Evolutionary conservation across 2,329 filamentous ascomycete species (phyloP).

Genomic region (Phyllosticta ampelicida): DNA sequence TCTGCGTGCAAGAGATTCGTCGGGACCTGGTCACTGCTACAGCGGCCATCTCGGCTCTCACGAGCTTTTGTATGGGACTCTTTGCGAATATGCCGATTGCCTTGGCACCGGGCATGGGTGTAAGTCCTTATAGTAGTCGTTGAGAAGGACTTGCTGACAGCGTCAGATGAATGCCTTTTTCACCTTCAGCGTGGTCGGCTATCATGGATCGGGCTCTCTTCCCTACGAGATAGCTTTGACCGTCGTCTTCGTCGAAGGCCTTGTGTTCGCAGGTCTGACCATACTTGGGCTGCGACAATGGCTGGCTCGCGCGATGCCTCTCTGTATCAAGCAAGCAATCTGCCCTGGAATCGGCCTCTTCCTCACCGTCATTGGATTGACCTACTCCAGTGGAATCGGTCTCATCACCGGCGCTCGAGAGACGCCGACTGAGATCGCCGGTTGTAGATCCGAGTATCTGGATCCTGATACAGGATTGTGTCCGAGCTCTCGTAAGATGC

Average conservation of each 20-base stretch:
- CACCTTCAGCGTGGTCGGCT: slow-evolving; percentile 69
- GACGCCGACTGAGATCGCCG: slow-evolving; percentile 65
- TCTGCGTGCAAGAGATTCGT: slow-evolving; percentile 54
- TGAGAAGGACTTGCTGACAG: slow-evolving; percentile 1
- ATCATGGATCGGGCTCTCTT: slow-evolving; percentile 61
- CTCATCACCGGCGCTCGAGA: slow-evolving; percentile 56
- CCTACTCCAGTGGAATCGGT: slow-evolving; percentile 74
- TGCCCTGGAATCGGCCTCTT: slow-evolving; percentile 80
- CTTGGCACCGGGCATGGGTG: slow-evolving; percentile 63
- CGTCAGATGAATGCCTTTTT: slow-evolving; percentile 70
- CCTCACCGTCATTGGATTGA: slow-evolving; percentile 63
- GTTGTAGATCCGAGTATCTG: slow-evolving; percentile 49
- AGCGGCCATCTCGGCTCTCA: slow-evolving; percentile 67
- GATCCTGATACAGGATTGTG: slow-evolving; percentile 46
- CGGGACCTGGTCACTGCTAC: slow-evolving; percentile 77
- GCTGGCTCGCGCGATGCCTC: slow-evolving; percentile 69
- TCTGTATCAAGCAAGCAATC: slow-evolving; percentile 77
- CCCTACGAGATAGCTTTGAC: slow-evolving; percentile 69
- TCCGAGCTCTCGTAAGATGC: slow-evolving; percentile 60
- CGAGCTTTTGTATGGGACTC: slow-evolving; percentile 74
- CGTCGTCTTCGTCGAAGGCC: slow-evolving; percentile 80
- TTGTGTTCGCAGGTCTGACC: slow-evolving; percentile 72
- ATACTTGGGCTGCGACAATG: slow-evolving; percentile 62
- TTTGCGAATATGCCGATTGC: slow-evolving; percentile 72
- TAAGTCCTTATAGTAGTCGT: background rate